These are phyloP conservation scores for Stylosanthes scabra DNA, from an alignment of 331 rosid genomes.

Conservation along the genomic window DNA sequence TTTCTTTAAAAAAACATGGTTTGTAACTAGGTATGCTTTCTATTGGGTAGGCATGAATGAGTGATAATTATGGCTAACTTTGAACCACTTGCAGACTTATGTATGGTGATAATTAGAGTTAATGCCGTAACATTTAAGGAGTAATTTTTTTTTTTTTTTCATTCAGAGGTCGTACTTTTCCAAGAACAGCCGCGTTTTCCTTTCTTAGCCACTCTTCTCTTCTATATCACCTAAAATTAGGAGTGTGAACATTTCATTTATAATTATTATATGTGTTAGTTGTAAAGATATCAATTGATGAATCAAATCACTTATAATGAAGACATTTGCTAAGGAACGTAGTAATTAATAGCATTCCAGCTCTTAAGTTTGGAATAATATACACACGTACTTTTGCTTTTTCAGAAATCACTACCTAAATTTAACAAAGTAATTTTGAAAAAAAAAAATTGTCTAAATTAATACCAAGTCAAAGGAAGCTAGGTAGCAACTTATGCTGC, in stretches of 20 bases:
- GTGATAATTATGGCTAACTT: background rate
- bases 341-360: background rate
- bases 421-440: no score
- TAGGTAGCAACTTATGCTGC: no score
- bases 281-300: background rate
- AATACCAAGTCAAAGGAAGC: background rate
- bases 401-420: no score
- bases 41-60: background rate
- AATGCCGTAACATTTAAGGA: no score
- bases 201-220: background rate
- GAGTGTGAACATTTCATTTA: background rate
- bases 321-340: background rate
- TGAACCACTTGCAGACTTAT: background rate
- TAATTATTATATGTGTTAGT: background rate
- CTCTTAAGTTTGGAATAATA: background rate
- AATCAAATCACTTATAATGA: background rate
- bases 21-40: background rate
- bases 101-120: background rate
- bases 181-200: background rate
- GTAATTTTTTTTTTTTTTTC: background rate
- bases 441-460: background rate
- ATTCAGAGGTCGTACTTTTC: background rate
- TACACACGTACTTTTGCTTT: no score
- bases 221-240: conserved; percentile 1
- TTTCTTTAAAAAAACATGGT: no score